Evolutionary conservation across 1,284 basidiomycete genomes (phyloP).

Genomic region (Thelephora terrestris): DNA sequence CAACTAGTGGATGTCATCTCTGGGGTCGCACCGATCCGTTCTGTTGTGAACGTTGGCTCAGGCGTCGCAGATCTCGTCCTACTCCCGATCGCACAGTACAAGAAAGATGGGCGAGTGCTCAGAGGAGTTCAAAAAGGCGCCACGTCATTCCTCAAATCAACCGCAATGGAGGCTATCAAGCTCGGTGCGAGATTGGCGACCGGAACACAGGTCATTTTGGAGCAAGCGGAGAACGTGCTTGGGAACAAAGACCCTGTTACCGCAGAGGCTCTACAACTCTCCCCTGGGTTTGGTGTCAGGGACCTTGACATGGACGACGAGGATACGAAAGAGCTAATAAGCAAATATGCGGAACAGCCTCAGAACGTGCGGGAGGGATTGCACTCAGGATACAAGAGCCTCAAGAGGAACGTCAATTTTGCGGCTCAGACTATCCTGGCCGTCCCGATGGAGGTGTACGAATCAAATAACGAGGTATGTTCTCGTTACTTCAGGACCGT

Average conservation of each 20-base stretch:
- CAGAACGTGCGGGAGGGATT: conserved; percentile 77
- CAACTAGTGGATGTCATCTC: conserved; percentile 96
- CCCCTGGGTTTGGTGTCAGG: conserved; percentile 18
- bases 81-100: conserved; percentile 94
- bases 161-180: conserved; percentile 90
- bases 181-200: conserved; percentile 92
- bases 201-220: conserved; percentile 94
- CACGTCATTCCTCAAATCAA: conserved; percentile 85
- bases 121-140: conserved; percentile 93
- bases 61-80: conserved; percentile 94
- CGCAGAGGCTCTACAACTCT: conserved; percentile 50
- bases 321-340: conserved; percentile 48
- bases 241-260: conserved; percentile 62
- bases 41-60: conserved; percentile 92
- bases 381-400: conserved; percentile 80
- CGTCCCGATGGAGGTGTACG: conserved; percentile 98
- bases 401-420: conserved; percentile 78
- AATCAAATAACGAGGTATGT: conserved; percentile 79
- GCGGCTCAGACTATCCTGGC: conserved; percentile 98
- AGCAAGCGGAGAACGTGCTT: conserved; percentile 89
- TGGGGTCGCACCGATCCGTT: conserved; percentile 93
- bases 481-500: neutral
- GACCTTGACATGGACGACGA: conserved; percentile 28
- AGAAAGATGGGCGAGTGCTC: conserved; percentile 90
- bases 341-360: conserved; percentile 89